Evolutionary conservation across 2,329 filamentous ascomycete genomes (phyloP), one percentile per base, ranked within the genome.

Genomic region (Ophiostoma triangulosporum): DNA sequence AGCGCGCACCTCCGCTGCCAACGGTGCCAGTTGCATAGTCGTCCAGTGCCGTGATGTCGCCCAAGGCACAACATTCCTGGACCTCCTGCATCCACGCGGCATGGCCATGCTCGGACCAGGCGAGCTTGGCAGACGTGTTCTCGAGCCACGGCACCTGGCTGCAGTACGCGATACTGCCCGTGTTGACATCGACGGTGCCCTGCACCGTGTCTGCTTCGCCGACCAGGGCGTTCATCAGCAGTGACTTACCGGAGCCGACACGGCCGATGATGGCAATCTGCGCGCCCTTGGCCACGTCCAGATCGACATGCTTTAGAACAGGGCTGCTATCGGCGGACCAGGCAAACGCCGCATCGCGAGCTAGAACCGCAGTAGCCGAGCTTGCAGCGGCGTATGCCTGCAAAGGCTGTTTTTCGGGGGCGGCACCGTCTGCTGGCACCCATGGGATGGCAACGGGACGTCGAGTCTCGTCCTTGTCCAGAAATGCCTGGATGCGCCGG

Each of bases 211-310:
- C 50, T 1, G 65, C 57, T 53, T 72, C 70, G 0, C 70, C 68
- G 0, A 71, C 57, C 0, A 73, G 59, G 0, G 65, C 64, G 31
- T 69, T 64, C 9, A 72, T 56, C 0, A 73, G 57, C 0, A 64
- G 65, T 0, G 69, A 68, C 50, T 74, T 74, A 24, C 72, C 71
- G n/a, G 67, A 68, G 1, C 70, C 72, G 0, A 73, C 69, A 0
- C 64, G 66, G 0, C 71, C 71, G 1, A 71, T 60, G 2, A 73
- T 40, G 56, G 71, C 65, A 12, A 63, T 70, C 0, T 70, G 50
- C 3, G 55, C 53, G 9, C 52, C 53, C 1, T 53, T 53, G 49
- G 51, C 52, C 31, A 57, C 54, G 27, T 56, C 53, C 17, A 57
- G 24, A 9, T 58, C 51, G 12, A 58, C 33, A 22, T 57, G 48